Evolutionary conservation across 192 early-diverging fungal species (phyloP), one percentile per base, ranked within the genome.

Genomic region (Endogone sp.): DNA sequence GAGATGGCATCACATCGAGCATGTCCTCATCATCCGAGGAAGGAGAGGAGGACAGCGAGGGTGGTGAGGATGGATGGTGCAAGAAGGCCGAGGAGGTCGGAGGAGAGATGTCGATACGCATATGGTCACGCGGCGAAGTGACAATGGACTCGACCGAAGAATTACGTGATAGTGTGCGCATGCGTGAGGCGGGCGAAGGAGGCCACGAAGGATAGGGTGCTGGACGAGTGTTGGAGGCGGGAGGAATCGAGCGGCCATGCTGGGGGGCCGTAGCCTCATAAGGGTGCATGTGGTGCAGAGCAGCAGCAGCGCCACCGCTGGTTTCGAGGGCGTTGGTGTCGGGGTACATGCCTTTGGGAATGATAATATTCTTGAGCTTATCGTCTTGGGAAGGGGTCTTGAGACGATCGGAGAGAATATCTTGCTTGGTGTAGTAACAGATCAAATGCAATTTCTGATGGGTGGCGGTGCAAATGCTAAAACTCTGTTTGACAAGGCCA

Each of bases 401-500:
- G 62, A 96, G 77, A 32, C 84, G 78, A 8, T 86, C 87, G 27
- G 79, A 79, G 26, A 85, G 76, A 24, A 90, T 81, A 81, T 95
- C 93, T 49, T 89, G 88, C 70, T 90, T 92, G 22, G 91, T 87
- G 72, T 94, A 96, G 82, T 96, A 96, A 20, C 89, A 91, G 75
- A 96, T 95, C 25, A 96, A 85, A 75, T 95, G 93, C 62, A 94
- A 81, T 72, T 88, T 90, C 73, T 91, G 88, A 64, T 90, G 88
- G 59, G 88, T 85, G 10, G 87, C 82, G 8, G 93, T 94, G 63
- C 87, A 87, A 66, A 96, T 93, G 21, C 90, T 91, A 58, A 96
- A 90, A 2, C 91, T 89, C 84, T 95, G 93, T 74, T 96, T 96
- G 6, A 94, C 86, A 56, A 96, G 80, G 25, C 94, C 94, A 72